These are phyloP conservation scores for Ceratocystis ficicola DNA, from an alignment of 2,329 filamentous ascomycete genomes.

Conservation along the genomic window DNA sequence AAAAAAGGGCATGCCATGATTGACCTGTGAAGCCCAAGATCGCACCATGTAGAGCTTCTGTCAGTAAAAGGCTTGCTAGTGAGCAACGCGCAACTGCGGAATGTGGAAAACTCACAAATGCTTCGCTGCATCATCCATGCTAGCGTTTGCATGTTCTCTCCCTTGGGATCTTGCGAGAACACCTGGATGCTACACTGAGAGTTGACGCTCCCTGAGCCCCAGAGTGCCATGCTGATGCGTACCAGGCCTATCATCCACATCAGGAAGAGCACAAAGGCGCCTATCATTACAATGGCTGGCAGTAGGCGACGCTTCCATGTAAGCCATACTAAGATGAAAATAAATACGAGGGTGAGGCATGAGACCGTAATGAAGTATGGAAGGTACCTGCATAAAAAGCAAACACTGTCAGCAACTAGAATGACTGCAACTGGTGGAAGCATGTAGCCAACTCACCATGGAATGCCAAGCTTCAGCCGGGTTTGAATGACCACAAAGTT, in stretches of 20 bases:
- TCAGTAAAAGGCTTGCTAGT: too few relatives aligned
- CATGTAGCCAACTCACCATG: conserved; percentile 40
- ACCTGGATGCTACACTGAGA: conserved; percentile 48
- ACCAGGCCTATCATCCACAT: conserved; percentile 57
- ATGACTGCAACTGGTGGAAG: too few relatives aligned
- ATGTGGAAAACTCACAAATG: conserved; percentile 42
- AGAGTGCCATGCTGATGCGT: conserved; percentile 50
- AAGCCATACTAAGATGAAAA: conserved; percentile 51
- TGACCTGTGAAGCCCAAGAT: conserved; percentile 34
- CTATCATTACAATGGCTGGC: conserved; percentile 50
- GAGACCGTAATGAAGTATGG: conserved; percentile 51
- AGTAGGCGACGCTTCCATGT: conserved; percentile 50
- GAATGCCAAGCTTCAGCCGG: conserved; percentile 42
- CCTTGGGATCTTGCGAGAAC: conserved; percentile 38
- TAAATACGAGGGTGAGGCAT: conserved; percentile 51
- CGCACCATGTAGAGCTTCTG: too few relatives aligned
- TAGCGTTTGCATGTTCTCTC: conserved; percentile 43
- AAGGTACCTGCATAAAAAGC: conserved; percentile 44
- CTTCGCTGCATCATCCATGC: conserved; percentile 52
- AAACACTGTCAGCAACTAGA: too few relatives aligned
- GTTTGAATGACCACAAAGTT: conserved; percentile 48
- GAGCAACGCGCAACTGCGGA: too few relatives aligned
- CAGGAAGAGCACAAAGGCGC: conserved; percentile 53
- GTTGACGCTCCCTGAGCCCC: conserved; percentile 48
- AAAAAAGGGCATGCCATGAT: conserved; percentile 53